Evolutionary conservation across 2,329 filamentous ascomycete genomes (phyloP).

Genomic region (Verticillium nubilum): DNA sequence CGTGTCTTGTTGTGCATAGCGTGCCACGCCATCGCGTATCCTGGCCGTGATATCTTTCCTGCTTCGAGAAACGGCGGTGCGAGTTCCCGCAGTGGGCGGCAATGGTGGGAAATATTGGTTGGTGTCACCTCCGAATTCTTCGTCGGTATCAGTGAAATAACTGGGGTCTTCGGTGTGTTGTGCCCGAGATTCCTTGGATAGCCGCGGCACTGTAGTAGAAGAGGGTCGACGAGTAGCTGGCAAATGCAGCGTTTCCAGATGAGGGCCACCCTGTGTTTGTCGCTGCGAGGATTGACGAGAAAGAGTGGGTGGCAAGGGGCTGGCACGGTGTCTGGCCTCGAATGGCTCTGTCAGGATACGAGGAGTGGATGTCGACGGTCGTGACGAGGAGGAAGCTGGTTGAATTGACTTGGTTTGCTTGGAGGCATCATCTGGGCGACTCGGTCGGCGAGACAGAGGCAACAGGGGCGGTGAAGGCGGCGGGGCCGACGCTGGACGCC

Average conservation of each 20-base stretch:
- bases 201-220: not conserved
- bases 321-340: too few relatives aligned
- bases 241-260: not conserved
- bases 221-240: not conserved
- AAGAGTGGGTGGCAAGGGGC: too few relatives aligned
- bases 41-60: conserved; percentile 17
- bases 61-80: not conserved
- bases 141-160: not conserved
- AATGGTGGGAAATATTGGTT: conserved; percentile 7
- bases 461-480: not conserved
- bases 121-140: not conserved
- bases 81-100: conserved; percentile 6
- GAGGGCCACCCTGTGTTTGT: too few relatives aligned
- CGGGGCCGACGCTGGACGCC: not conserved
- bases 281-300: too few relatives aligned
- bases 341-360: too few relatives aligned
- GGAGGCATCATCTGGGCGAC: not conserved
- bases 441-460: not conserved
- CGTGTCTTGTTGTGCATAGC: conserved; percentile 21
- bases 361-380: too few relatives aligned
- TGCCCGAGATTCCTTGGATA: not conserved
- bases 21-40: conserved; percentile 27
- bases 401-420: not conserved
- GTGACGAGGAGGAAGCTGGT: too few relatives aligned
- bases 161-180: not conserved